Evolutionary conservation across 23 red algal species (phyloP).

Genomic region (Gracilaria gracilis): DNA sequence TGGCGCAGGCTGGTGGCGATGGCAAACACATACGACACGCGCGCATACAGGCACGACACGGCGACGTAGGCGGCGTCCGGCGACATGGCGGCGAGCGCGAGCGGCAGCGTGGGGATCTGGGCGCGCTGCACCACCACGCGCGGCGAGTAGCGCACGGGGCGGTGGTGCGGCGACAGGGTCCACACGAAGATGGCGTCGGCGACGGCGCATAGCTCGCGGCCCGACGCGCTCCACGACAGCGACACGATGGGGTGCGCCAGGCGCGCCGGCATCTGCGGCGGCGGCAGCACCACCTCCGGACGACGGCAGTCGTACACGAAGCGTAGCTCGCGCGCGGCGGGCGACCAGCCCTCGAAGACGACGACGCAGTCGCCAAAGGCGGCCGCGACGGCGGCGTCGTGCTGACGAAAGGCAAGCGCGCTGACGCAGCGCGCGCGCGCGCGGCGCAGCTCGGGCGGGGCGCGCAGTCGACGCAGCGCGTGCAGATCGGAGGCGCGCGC

Average conservation of each 20-base stretch:
- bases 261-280: neutral
- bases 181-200: conserved; percentile 61
- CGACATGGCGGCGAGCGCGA: conserved; percentile 44
- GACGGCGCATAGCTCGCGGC: conserved; percentile 53
- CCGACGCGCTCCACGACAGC: conserved; percentile 36
- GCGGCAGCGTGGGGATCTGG: conserved; percentile 7
- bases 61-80: conserved; percentile 43
- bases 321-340: neutral
- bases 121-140: neutral
- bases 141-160: conserved; percentile 33
- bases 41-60: conserved; percentile 23
- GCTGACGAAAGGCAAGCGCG: conserved; percentile 61
- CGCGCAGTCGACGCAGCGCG: conserved; percentile 42
- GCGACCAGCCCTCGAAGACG: conserved; percentile 59
- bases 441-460: neutral
- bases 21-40: conserved; percentile 48
- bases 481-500: conserved; percentile 76
- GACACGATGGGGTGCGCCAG: conserved; percentile 10
- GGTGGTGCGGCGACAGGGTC: conserved; percentile 24
- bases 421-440: neutral
- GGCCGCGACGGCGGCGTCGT: conserved; percentile 64
- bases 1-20: neutral
- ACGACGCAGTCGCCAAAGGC: conserved; percentile 67
- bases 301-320: conserved; percentile 23
- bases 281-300: conserved; percentile 31